Evolutionary conservation across 495 filamentous ascomycete species (phyloP).

Genomic region (Lindgomyces ingoldianus): DNA sequence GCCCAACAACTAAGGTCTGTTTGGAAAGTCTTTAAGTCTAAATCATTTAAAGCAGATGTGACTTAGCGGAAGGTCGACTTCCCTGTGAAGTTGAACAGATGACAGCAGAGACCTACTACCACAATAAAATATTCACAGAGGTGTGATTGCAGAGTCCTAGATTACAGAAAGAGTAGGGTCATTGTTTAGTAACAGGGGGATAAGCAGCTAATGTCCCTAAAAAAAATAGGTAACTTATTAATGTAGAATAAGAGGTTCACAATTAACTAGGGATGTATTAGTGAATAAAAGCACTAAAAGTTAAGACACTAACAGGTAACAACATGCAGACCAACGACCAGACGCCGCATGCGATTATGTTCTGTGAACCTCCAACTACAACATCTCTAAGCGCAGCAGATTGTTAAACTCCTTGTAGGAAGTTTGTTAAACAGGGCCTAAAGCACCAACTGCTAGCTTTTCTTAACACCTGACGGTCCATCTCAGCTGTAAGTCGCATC

Average conservation of each 20-base stretch:
- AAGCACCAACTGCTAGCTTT: slow-evolving; percentile 43
- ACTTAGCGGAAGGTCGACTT: slow-evolving; percentile 46
- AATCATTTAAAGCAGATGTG: slow-evolving; percentile 39
- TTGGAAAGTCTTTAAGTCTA: slow-evolving; percentile 42
- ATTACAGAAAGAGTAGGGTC: slow-evolving; percentile 48
- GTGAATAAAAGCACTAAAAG: slow-evolving; percentile 24
- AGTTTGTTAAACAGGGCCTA: slow-evolving; percentile 48
- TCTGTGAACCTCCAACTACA: slow-evolving; percentile 50
- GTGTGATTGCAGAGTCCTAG: slow-evolving; percentile 44
- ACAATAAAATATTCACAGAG: slow-evolving; percentile 51
- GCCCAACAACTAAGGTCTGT: slow-evolving; percentile 47
- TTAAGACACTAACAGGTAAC: slow-evolving; percentile 42
- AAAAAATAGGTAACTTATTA: slow-evolving; percentile 47
- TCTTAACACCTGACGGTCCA: slow-evolving; percentile 42
- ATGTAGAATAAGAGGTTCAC: slow-evolving; percentile 42
- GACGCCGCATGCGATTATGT: slow-evolving; percentile 50
- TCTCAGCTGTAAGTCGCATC: slow-evolving; percentile 49
- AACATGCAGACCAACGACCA: slow-evolving; percentile 50
- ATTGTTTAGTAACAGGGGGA: slow-evolving; percentile 50
- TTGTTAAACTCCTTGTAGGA: slow-evolving; percentile 50
- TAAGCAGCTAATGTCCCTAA: slow-evolving; percentile 48
- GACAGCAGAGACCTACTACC: slow-evolving; percentile 48
- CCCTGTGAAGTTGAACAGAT: slow-evolving; percentile 43
- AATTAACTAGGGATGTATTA: slow-evolving; percentile 42
- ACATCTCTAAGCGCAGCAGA: slow-evolving; percentile 51